Conservation (phyloP, 345 rosid genomes). For the Populus deltoides region DNA sequence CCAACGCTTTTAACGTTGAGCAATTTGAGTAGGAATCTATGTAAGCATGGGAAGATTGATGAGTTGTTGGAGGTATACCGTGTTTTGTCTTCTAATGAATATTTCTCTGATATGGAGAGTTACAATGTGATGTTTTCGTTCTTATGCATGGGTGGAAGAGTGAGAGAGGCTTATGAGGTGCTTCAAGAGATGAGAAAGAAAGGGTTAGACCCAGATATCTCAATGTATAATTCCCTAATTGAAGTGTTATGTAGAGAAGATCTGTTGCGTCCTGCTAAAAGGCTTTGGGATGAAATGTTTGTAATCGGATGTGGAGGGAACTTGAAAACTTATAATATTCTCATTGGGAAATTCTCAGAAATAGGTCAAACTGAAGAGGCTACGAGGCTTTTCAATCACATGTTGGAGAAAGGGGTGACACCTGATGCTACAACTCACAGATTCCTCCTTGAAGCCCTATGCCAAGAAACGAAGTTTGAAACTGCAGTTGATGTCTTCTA, state of each 20-base stretch:
- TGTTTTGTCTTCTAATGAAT: constrained; percentile 47
- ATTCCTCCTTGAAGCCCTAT: constrained; percentile 59
- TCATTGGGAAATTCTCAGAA: constrained; percentile 62
- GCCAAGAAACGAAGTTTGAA: constrained; percentile 58
- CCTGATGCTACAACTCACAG: constrained; percentile 59
- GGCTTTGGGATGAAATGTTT: constrained; percentile 94
- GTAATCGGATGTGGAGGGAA: constrained; percentile 65
- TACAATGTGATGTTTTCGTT: constrained; percentile 55
- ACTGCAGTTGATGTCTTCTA: constrained; percentile 52
- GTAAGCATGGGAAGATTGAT: constrained; percentile 51
- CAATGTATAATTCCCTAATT: constrained; percentile 62
- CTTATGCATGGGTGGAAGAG: constrained; percentile 69
- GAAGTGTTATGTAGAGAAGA: constrained; percentile 85
- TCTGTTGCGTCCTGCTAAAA: constrained; percentile 84
- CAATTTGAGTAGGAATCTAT: constrained; percentile 67
- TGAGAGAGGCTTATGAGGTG: constrained; percentile 71
- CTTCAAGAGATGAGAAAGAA: constrained; percentile 84
- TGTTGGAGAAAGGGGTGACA: constrained; percentile 60
- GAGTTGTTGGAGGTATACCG: constrained; percentile 50
- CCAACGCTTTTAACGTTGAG: constrained; percentile 60
- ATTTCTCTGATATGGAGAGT: constrained; percentile 52
- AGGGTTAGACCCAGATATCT: constrained; percentile 57
- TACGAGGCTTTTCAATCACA: constrained; percentile 56
- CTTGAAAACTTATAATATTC: constrained; percentile 56
- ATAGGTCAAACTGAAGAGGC: constrained; percentile 71